Evolutionary conservation across 2,329 filamentous ascomycete species (phyloP).

Genomic region (Aureobasidium sp.): DNA sequence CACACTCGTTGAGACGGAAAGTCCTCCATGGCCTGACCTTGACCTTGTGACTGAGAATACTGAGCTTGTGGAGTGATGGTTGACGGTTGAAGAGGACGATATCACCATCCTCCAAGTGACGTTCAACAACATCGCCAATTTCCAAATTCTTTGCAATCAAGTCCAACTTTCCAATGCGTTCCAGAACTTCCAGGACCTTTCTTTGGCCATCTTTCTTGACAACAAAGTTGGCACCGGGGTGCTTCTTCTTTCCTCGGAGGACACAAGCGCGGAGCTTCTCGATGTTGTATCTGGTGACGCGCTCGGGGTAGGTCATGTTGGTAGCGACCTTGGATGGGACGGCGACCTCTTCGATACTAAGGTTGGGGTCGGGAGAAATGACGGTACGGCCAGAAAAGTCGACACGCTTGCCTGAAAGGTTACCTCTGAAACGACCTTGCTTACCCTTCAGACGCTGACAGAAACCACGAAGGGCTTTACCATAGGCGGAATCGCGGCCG

Average conservation of each 20-base stretch:
- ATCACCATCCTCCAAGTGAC: slow-evolving; percentile 90
- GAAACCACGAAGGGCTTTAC: slow-evolving; percentile 85
- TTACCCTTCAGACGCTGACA: slow-evolving; percentile 96
- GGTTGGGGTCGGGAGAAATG: slow-evolving; percentile 92
- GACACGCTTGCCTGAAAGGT: slow-evolving; percentile 94
- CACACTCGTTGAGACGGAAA: slow-evolving; percentile 95
- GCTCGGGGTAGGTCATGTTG: slow-evolving; percentile 91
- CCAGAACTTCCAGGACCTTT: slow-evolving; percentile 55
- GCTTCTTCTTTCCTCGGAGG: slow-evolving; percentile 63
- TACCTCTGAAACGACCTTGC: slow-evolving; percentile 93
- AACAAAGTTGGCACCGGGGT: slow-evolving; percentile 82
- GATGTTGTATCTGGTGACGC: slow-evolving; percentile 76
- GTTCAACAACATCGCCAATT: slow-evolving; percentile 83
- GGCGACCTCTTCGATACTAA: slow-evolving; percentile 88
- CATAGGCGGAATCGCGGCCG: slow-evolving; percentile 67
- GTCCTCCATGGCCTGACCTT: slow-evolving; percentile 94
- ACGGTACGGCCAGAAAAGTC: slow-evolving; percentile 97
- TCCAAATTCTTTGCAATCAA: slow-evolving; percentile 65
- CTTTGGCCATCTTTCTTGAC: slow-evolving; percentile 65
- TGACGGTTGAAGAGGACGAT: slow-evolving; percentile 97
- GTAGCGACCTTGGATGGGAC: slow-evolving; percentile 88
- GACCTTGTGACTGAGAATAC: slow-evolving; percentile 91
- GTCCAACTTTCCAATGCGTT: slow-evolving; percentile 46
- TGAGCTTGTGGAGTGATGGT: slow-evolving; percentile 94
- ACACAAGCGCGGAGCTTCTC: slow-evolving; percentile 70